Conservation (phyloP, 2,329 filamentous ascomycete genomes). For the Drechslerella dactyloides region DNA sequence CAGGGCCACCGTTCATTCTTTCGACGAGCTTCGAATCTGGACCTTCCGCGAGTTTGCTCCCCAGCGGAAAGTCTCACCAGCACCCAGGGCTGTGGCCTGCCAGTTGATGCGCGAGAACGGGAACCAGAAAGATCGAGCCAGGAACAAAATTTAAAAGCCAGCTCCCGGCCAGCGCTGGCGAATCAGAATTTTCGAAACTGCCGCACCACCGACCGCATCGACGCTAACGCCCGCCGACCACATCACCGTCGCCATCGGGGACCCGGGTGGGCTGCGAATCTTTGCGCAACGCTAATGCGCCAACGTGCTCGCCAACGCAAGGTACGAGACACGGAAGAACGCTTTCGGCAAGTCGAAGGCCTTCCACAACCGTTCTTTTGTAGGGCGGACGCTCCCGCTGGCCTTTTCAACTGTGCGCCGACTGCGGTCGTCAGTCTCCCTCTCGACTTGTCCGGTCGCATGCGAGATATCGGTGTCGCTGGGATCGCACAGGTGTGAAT, state of each 20-base stretch:
- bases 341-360: constrained; percentile 41
- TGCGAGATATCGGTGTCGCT: constrained; percentile 28
- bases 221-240: constrained; percentile 23
- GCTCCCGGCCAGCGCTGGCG: constrained; percentile 27
- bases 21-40: constrained; percentile 41
- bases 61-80: constrained; percentile 34
- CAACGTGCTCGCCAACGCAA: constrained; percentile 49
- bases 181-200: constrained; percentile 49
- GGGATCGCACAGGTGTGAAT: constrained; percentile 43
- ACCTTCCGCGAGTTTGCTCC: constrained; percentile 42
- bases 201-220: constrained; percentile 23
- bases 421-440: constrained; percentile 14
- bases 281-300: constrained; percentile 31
- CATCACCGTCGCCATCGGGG: constrained; percentile 35
- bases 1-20: constrained; percentile 18
- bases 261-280: constrained; percentile 22
- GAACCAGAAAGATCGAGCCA: constrained; percentile 17
- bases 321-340: constrained; percentile 45
- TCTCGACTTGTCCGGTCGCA: constrained; percentile 9
- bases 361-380: constrained; percentile 17
- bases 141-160: constrained; percentile 28
- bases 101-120: constrained; percentile 20
- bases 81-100: constrained; percentile 15
- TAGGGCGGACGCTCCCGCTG: constrained; percentile 16
- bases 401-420: constrained; percentile 17